phyloP scores from a whole-genome alignment of 1,139 yeast species.

The Geotrichum klebahnii region DNA sequence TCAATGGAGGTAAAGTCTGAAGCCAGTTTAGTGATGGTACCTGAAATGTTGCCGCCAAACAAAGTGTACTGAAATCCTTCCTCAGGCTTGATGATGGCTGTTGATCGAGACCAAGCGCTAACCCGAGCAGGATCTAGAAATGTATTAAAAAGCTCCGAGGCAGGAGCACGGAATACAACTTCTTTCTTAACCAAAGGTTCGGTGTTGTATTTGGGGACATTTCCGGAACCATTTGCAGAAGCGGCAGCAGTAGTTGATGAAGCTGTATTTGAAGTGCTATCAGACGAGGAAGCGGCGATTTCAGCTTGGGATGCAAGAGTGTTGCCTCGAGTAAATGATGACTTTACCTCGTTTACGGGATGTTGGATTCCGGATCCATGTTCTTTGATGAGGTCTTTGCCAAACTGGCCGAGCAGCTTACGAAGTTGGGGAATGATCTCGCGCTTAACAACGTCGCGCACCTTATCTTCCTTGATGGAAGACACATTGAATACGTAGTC shows the following conservation, averaged over 20 bases:
- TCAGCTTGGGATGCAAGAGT: conserved; percentile 20
- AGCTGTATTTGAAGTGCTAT: conserved; percentile 42
- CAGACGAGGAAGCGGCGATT: conserved; percentile 23
- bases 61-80: conserved; percentile 63
- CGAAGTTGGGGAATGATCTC: conserved; percentile 69
- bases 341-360: conserved; percentile 61
- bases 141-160: conserved; percentile 75
- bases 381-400: conserved; percentile 64
- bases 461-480: conserved; percentile 49
- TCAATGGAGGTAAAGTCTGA: conserved; percentile 51
- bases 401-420: conserved; percentile 57
- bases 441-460: conserved; percentile 52
- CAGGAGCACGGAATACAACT: conserved; percentile 79
- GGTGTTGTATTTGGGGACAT: conserved; percentile 57
- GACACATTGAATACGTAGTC: conserved; percentile 75
- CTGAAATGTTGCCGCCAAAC: conserved; percentile 86
- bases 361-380: conserved; percentile 89
- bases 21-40: conserved; percentile 55
- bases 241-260: not conserved
- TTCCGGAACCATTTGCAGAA: too few species aligned
- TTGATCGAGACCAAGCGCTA: conserved; percentile 84
- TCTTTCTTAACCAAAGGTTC: conserved; percentile 66
- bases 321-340: conserved; percentile 50
- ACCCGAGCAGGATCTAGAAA: conserved; percentile 72
- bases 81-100: conserved; percentile 57